These are phyloP conservation scores for Carex pumila DNA, from an alignment of 176 grass and related monocot genomes.

Conservation along the genomic window DNA sequence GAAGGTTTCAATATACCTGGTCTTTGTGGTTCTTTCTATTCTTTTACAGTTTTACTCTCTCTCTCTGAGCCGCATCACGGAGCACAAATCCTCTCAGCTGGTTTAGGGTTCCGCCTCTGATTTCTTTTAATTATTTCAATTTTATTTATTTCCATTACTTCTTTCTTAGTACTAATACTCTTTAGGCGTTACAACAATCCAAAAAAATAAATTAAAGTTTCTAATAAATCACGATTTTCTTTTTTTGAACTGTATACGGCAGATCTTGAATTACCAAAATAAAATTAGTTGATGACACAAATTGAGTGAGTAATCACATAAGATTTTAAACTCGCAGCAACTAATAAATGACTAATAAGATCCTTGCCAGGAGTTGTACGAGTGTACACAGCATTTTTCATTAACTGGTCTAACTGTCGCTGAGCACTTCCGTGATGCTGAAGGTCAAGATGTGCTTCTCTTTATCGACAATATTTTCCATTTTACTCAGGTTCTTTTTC, in stretches of 20 bases:
- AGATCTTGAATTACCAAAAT: neutral
- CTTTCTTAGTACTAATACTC: too few species aligned
- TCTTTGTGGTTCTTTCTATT: neutral
- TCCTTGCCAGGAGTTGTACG: neutral
- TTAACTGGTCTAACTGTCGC: slow-evolving; percentile 79
- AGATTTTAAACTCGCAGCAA: neutral
- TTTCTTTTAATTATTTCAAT: too few species aligned
- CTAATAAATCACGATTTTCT: too few species aligned
- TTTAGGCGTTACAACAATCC: too few species aligned
- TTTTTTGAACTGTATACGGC: too few species aligned
- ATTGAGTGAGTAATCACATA: too few species aligned
- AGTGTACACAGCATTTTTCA: neutral
- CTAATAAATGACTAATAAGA: neutral
- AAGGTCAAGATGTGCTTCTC: slow-evolving; percentile 90
- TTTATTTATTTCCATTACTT: too few species aligned
- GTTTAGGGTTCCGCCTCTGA: too few species aligned
- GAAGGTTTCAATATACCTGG: neutral
- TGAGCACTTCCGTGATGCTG: slow-evolving; percentile 93
- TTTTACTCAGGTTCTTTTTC: slow-evolving; percentile 68
- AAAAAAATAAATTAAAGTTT: too few species aligned
- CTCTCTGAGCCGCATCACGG: too few species aligned
- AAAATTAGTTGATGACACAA: neutral
- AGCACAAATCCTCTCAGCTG: too few species aligned
- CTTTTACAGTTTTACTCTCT: neutral
- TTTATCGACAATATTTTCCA: slow-evolving; percentile 99